phyloP scores from a whole-genome alignment of 2,329 filamentous ascomycete species.

The Penicillium sp. region DNA sequence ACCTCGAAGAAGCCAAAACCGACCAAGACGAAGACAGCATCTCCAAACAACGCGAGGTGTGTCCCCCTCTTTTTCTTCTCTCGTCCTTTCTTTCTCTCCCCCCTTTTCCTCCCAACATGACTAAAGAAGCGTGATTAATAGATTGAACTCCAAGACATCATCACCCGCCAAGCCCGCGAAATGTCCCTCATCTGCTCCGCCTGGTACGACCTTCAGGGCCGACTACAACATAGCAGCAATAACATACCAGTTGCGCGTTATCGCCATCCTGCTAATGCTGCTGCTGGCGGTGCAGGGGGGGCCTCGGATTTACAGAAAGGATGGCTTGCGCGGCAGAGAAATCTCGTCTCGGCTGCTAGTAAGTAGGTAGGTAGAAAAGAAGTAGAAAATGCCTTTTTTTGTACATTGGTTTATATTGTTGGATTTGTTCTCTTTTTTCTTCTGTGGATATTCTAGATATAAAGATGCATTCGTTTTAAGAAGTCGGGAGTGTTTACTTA shows the following conservation, averaged over 20 bases:
- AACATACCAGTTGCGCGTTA: constrained; percentile 40
- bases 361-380: background rate
- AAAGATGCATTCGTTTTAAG: background rate
- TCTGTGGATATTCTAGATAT: background rate
- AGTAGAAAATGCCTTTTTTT: background rate
- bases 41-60: constrained; percentile 39
- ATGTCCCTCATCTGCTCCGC: constrained; percentile 44
- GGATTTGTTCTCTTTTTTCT: too few species aligned
- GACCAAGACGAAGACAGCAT: constrained; percentile 25
- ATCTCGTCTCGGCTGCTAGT: constrained; percentile 32
- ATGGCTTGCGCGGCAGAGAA: constrained; percentile 45
- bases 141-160: constrained; percentile 38
- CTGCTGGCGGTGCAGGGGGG: constrained; percentile 23
- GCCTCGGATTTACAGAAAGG: constrained; percentile 38
- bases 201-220: constrained; percentile 46
- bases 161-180: constrained; percentile 40
- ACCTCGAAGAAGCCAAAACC: constrained; percentile 34
- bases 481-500: too few species aligned
- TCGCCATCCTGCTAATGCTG: constrained; percentile 28
- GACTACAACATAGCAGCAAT: constrained; percentile 38
- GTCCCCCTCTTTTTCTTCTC: constrained; percentile 1
- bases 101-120: background rate
- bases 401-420: background rate
- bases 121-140: constrained; percentile 15
- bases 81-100: background rate